Percentiles rank a stretch among this genome's conserved stretches.
Evolutionary conservation across 345 rosid species (phyloP).

Genomic region (Isatis tinctoria): DNA sequence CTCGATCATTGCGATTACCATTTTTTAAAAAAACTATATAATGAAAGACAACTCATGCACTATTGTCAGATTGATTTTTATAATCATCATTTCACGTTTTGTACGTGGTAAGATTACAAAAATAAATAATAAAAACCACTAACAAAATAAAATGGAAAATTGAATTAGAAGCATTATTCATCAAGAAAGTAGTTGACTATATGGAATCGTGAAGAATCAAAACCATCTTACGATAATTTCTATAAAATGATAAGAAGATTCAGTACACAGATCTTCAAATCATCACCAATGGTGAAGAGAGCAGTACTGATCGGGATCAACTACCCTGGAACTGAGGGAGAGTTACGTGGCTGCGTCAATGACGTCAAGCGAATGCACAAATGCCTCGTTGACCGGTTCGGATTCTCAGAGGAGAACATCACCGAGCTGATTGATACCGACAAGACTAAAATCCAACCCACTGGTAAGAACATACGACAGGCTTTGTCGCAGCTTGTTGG

Average conservation of each 20-base stretch:
- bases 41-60: neutral
- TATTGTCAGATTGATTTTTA: neutral
- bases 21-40: neutral
- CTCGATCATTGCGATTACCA: neutral
- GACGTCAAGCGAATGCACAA: conserved; percentile 56
- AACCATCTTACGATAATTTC: neutral
- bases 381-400: conserved; percentile 53
- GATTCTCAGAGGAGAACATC: conserved; percentile 58
- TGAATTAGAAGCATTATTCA: neutral
- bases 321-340: conserved; percentile 74
- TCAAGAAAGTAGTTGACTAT: neutral
- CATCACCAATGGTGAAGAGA: conserved; percentile 45
- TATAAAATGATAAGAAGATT: neutral
- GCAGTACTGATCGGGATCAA: conserved; percentile 77
- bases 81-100: neutral
- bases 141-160: neutral
- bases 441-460: conserved; percentile 53
- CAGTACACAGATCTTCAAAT: neutral
- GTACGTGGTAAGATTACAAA: neutral
- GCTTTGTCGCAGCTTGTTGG: conserved; percentile 46
- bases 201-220: neutral
- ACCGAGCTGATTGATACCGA: conserved; percentile 69
- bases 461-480: conserved; percentile 64
- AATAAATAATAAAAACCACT: neutral
- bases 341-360: conserved; percentile 73